These are phyloP conservation scores for Rubroshorea leprosula DNA, from an alignment of 345 rosid genomes.

Conservation along the genomic window DNA sequence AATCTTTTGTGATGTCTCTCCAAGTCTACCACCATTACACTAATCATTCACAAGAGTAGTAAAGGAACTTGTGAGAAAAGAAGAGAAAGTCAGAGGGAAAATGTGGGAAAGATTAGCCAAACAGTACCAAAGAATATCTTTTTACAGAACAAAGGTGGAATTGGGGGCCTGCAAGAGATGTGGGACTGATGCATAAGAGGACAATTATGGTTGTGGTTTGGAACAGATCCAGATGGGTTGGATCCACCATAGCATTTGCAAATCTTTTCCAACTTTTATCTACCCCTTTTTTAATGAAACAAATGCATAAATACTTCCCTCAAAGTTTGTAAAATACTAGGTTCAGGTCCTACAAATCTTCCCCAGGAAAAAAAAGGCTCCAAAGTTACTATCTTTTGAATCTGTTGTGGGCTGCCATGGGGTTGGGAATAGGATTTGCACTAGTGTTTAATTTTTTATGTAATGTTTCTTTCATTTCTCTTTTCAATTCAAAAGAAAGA, in stretches of 20 bases:
- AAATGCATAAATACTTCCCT: conserved; percentile 14
- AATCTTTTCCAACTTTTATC: conserved; percentile 6
- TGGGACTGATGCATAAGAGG: conserved; percentile 33
- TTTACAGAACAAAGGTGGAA: conserved; percentile 12
- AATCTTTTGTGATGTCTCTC: conserved; percentile 6
- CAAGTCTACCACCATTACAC: conserved; percentile 17
- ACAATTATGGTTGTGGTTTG: conserved; percentile 39
- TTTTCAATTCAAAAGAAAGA: too few species aligned
- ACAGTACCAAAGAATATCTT: conserved; percentile 18
- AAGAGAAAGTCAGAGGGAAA: conserved; percentile 20
- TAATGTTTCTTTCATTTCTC: too few species aligned
- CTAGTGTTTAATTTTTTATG: too few species aligned
- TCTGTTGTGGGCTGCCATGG: conserved; percentile 7
- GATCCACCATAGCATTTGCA: conserved; percentile 21
- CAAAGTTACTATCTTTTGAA: neutral
- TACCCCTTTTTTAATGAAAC: neutral
- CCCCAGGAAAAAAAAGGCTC: conserved; percentile 7
- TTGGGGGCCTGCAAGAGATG: conserved; percentile 2
- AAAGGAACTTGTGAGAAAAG: conserved; percentile 18
- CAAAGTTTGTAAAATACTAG: conserved; percentile 38
- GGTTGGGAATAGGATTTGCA: too few species aligned
- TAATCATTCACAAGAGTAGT: conserved; percentile 22
- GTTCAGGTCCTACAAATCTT: conserved; percentile 31
- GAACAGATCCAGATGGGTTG: conserved; percentile 42
- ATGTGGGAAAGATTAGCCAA: conserved; percentile 2